Conservation (phyloP, 2,329 filamentous ascomycete species). For the Ophiostoma sp. region DNA sequence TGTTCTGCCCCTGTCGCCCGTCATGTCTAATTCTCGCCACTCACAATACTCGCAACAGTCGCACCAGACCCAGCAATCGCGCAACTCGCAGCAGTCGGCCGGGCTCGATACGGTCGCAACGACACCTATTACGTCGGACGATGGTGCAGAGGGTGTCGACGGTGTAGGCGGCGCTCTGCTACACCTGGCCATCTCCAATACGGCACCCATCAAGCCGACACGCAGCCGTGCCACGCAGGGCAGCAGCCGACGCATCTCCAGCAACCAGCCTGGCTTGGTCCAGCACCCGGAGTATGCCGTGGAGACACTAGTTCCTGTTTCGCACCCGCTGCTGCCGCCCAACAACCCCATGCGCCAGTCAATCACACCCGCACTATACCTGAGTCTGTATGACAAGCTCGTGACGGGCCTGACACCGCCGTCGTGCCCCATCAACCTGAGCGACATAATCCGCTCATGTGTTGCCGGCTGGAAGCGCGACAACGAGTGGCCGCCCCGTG, state of each 20-base stretch:
- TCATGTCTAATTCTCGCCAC: conserved; percentile 28
- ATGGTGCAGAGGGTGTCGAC: conserved; percentile 24
- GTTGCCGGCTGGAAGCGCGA: conserved; percentile 90
- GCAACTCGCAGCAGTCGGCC: conserved; percentile 24
- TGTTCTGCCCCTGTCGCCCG: conserved; percentile 28
- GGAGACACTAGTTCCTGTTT: conserved; percentile 63
- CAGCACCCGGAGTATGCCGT: conserved; percentile 42
- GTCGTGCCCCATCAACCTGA: conserved; percentile 79
- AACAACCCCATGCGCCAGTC: conserved; percentile 70
- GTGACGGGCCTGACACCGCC: conserved; percentile 74
- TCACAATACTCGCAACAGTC: conserved; percentile 29
- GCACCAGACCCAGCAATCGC: conserved; percentile 24
- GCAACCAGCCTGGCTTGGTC: background rate
- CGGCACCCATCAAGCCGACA: background rate
- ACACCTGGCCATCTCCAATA: conserved; percentile 25
- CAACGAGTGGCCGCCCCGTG: conserved; percentile 81
- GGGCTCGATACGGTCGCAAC: conserved; percentile 34
- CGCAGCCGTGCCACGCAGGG: conserved; percentile 16
- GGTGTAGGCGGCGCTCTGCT: background rate
- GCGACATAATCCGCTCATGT: conserved; percentile 71
- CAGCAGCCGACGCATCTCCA: background rate
- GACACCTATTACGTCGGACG: conserved; percentile 41
- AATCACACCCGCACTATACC: conserved; percentile 68
- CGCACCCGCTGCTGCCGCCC: conserved; percentile 65
- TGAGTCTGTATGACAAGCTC: conserved; percentile 84